A percentile compares a stretch with the other conserved stretches of the same genome.
phyloP scores from a whole-genome alignment of 176 grass and related monocot genomes.

The Avena sativa region DNA sequence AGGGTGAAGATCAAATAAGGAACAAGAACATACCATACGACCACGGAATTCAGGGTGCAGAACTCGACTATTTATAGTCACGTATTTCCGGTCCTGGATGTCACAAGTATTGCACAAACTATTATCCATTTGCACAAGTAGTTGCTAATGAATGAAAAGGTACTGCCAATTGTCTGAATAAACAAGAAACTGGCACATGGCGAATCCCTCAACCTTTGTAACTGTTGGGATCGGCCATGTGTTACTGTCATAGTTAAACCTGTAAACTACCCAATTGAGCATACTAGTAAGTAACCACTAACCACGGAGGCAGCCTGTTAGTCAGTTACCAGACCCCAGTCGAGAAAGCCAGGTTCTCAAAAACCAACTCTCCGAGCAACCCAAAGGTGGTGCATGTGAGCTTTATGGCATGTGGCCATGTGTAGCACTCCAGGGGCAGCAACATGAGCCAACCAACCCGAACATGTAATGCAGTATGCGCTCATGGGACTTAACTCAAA shows the following conservation, averaged over 20 bases:
- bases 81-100: conserved; percentile 87
- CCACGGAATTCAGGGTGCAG: conserved; percentile 92
- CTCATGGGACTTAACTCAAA: neutral
- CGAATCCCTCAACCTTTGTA: neutral
- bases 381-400: neutral
- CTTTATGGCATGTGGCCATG: neutral
- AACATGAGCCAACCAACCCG: neutral
- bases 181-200: conserved; percentile 8
- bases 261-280: neutral
- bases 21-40: conserved; percentile 79
- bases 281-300: neutral
- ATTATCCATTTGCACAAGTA: conserved; percentile 38
- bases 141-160: conserved; percentile 17
- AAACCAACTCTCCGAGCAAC: neutral
- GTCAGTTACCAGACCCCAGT: neutral
- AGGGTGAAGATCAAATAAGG: conserved; percentile 21
- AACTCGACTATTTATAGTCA: conserved; percentile 70
- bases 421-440: too few relatives aligned
- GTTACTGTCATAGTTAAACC: conserved; percentile 7
- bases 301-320: neutral
- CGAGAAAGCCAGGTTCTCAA: neutral
- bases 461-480: neutral
- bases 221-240: conserved; percentile 21
- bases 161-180: neutral
- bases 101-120: conserved; percentile 45